Evolutionary conservation across 2,329 filamentous ascomycete genomes (phyloP).

Genomic region (Aspergillus sp.): DNA sequence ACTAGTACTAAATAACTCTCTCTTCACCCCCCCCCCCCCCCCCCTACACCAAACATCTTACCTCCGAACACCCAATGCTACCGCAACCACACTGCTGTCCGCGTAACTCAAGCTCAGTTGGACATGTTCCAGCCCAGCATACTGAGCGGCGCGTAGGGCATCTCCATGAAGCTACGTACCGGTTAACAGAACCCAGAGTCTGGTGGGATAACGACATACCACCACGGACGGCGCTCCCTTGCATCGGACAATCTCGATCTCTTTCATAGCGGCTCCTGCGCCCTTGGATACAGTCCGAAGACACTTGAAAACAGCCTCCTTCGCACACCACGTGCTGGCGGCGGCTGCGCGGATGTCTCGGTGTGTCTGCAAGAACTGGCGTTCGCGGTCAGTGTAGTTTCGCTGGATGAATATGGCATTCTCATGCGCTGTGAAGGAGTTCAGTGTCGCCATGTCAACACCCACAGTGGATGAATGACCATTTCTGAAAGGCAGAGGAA

Average conservation of each 20-base stretch:
- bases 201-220: conserved; percentile 49
- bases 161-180: conserved; percentile 68
- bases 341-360: conserved; percentile 79
- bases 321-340: conserved; percentile 90
- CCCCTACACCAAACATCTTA: too few species aligned
- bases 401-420: conserved; percentile 86
- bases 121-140: conserved; percentile 78
- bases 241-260: conserved; percentile 90
- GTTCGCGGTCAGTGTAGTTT: conserved; percentile 82
- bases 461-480: conserved; percentile 89
- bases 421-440: conserved; percentile 82
- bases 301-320: conserved; percentile 97
- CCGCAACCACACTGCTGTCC: conserved; percentile 85
- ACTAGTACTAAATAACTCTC: too few species aligned
- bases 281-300: conserved; percentile 79
- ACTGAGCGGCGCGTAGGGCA: conserved; percentile 68
- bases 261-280: conserved; percentile 81
- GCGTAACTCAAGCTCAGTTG: conserved; percentile 94
- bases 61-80: too few species aligned
- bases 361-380: conserved; percentile 73
- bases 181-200: conserved; percentile 13
- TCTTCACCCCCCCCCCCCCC: too few species aligned
- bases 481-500: too few species aligned
- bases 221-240: conserved; percentile 74
- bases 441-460: conserved; percentile 84